Percentiles rank a stretch among this genome's conserved stretches.
These are phyloP conservation scores for Sherardia arvensis DNA, from an alignment of 257 asterid species.

Conservation along the genomic window DNA sequence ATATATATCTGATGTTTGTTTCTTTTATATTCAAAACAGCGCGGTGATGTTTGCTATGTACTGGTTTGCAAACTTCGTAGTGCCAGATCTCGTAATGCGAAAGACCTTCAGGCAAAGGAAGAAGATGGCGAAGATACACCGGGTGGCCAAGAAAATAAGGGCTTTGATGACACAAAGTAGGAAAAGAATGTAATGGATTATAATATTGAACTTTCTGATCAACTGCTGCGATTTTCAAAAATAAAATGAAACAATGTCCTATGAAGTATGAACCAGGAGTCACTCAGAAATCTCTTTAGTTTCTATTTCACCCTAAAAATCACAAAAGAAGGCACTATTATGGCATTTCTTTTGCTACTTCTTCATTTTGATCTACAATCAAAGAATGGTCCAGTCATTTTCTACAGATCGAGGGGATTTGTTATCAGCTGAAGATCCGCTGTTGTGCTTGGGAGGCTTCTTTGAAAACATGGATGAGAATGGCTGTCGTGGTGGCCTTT, in stretches of 20 bases:
- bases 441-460: constrained; percentile 70
- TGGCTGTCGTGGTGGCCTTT: constrained; percentile 42
- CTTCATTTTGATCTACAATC: constrained; percentile 28
- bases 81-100: constrained; percentile 32
- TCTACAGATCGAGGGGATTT: no score
- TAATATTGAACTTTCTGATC: neutral
- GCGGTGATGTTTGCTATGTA: constrained; percentile 33
- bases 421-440: constrained; percentile 42
- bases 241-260: no score
- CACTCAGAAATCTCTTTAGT: neutral
- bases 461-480: constrained; percentile 63
- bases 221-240: neutral
- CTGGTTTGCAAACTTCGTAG: constrained; percentile 53
- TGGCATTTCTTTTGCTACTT: constrained; percentile 3
- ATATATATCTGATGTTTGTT: no score
- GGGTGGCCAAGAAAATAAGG: constrained; percentile 5
- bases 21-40: constrained; percentile 19
- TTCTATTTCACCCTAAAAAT: no score
- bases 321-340: neutral
- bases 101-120: constrained; percentile 27
- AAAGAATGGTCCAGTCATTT: no score
- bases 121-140: constrained; percentile 10
- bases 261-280: neutral
- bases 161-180: neutral
- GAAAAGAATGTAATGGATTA: neutral